Base-by-base conservation (phyloP, 495 filamentous ascomycete genomes). In the Astrocystis sublimbata region DNA sequence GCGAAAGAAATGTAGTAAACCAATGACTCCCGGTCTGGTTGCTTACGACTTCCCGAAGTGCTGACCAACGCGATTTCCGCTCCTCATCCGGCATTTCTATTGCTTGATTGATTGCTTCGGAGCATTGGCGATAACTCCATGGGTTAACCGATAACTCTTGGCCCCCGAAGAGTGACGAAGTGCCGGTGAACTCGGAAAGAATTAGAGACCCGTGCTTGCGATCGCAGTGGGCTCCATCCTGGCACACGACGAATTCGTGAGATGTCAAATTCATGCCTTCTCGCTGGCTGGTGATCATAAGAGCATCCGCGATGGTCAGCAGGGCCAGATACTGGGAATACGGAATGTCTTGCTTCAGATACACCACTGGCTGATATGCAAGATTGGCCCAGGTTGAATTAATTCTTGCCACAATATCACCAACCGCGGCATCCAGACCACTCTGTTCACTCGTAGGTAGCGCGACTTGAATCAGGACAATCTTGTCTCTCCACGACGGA, bases 241-340 rank as follows among this genome's bases (percentile, higher is more conserved):
- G 93, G 66, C 92, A 96, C 64, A 89, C 92, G 30, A 96, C 83
- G 70, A 90, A 97, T 74, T 97, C 93, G 69, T 97, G 93, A 46
- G 87, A 89, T 6, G 93, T 96, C 38, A 97, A 76, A 68, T 96
- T 96, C 93, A 97, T 97, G 42, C 93, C 93, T 70, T 97, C 93
- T 50, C 93, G 90, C 55, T 97, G 85, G 71, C 89, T 92, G 6
- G 93, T 92, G 70, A 97, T 92, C 85, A 96, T 93, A 31, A 97
- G 79, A 21, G 88, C 90, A 75, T 97, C 92, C 3, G 93, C 93
- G 24, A 94, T 88, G 17, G 89, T 89, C 42, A 96, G 83, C 17
- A 97, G 80, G 6, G 92, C 93, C 6, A 97, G 85, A 63, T 96
- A 97, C 65, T 97, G 92, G 1, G 89, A 77, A 68, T 94, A 96